Conservation (phyloP, 225 moss, liverwort and hornwort genomes). For the Neckera pumila region DNA sequence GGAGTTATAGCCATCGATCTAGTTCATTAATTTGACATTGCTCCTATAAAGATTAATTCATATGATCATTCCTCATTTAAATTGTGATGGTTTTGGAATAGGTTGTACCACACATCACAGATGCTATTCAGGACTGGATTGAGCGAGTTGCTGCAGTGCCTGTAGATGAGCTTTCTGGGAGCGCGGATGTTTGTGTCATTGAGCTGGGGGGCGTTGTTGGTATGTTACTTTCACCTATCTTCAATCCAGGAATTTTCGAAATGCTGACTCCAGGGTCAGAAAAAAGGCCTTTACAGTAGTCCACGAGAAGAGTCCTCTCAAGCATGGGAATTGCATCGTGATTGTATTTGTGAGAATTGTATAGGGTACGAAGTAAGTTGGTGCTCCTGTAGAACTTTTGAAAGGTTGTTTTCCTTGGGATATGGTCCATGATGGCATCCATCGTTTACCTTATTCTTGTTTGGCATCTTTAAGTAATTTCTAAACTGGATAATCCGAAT, state of each 20-base stretch:
- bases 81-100: slow-evolving; percentile 6
- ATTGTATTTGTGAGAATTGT: background rate
- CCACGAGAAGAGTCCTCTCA: background rate
- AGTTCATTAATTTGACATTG: background rate
- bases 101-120: slow-evolving; percentile 89
- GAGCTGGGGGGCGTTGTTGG: slow-evolving; percentile 94
- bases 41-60: background rate
- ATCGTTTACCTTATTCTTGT: background rate
- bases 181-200: slow-evolving; percentile 90
- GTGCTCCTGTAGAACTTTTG: background rate
- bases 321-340: background rate
- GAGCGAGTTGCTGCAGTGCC: slow-evolving; percentile 74
- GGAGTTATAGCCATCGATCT: background rate
- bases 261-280: background rate
- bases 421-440: background rate
- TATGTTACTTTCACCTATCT: background rate
- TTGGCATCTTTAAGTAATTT: background rate
- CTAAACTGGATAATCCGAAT: background rate
- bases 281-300: background rate
- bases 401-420: background rate
- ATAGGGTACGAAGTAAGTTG: background rate
- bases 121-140: slow-evolving; percentile 92
- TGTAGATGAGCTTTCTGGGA: slow-evolving; percentile 75
- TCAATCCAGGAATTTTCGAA: background rate
- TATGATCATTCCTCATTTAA: background rate